These are phyloP conservation scores for Pichia sp. DNA, from an alignment of 1,139 yeast species.

Conservation along the genomic window DNA sequence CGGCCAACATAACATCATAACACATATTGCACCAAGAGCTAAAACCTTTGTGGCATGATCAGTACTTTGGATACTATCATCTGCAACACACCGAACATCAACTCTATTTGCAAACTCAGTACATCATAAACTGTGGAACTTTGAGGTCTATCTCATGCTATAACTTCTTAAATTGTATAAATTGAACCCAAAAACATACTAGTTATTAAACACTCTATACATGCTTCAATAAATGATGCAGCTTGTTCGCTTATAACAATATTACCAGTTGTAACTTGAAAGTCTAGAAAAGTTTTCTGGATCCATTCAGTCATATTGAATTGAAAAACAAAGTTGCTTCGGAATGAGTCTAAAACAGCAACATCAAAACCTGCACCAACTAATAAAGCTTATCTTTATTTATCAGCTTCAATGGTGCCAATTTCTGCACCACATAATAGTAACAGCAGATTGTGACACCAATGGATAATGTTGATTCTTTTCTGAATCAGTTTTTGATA, in stretches of 20 bases:
- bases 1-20: slow-evolving; percentile 98
- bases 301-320: slow-evolving; percentile 89
- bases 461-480: slow-evolving; percentile 90
- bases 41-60: slow-evolving; percentile 97
- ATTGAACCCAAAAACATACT: slow-evolving; percentile 99
- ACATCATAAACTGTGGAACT: slow-evolving; percentile 91
- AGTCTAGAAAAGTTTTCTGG: slow-evolving; percentile 68
- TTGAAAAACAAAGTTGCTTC: slow-evolving; percentile 96
- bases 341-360: slow-evolving; percentile 91
- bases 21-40: slow-evolving; percentile 94
- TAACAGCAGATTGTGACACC: slow-evolving; percentile 87
- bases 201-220: slow-evolving; percentile 96
- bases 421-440: slow-evolving; percentile 98
- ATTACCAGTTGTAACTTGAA: slow-evolving; percentile 94
- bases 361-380: slow-evolving; percentile 98
- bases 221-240: slow-evolving; percentile 88
- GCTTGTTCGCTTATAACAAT: slow-evolving; percentile 99
- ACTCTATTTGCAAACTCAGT: slow-evolving; percentile 82
- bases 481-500: slow-evolving; percentile 94
- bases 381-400: slow-evolving; percentile 71
- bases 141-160: slow-evolving; percentile 99
- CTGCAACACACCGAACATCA: slow-evolving; percentile 97
- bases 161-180: slow-evolving; percentile 98
- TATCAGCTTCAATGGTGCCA: slow-evolving; percentile 90
- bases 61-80: slow-evolving; percentile 98